These are phyloP conservation scores for Discostella stelligera DNA, from an alignment of 352 stramenopile species.

Conservation along the genomic window DNA sequence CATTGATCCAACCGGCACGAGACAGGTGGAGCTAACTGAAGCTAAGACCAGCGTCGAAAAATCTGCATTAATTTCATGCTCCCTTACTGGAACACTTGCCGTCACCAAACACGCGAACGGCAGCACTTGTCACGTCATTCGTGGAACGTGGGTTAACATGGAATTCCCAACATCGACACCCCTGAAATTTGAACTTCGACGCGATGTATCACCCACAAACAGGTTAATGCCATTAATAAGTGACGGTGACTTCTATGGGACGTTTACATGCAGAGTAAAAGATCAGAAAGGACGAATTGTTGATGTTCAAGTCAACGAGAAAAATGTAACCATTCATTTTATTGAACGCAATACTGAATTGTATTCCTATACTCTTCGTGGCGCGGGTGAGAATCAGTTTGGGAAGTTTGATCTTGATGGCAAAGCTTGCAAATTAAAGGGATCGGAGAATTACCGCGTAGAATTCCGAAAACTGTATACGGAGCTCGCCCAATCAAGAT, in stretches of 20 bases:
- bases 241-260: slow-evolving; percentile 23
- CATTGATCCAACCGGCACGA: not conserved
- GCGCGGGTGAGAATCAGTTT: slow-evolving; percentile 20
- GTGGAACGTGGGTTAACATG: slow-evolving; percentile 21
- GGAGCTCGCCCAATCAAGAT: not conserved
- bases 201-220: slow-evolving; percentile 10
- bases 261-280: slow-evolving; percentile 6
- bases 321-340: slow-evolving; percentile 19
- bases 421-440: not conserved
- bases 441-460: not conserved
- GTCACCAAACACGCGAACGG: not conserved
- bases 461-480: slow-evolving; percentile 7
- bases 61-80: slow-evolving; percentile 8
- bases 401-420: slow-evolving; percentile 23
- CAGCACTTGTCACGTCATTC: slow-evolving; percentile 3
- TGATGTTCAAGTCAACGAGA: slow-evolving; percentile 17
- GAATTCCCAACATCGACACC: slow-evolving; percentile 1
- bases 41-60: not conserved
- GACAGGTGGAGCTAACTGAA: not conserved
- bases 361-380: slow-evolving; percentile 3
- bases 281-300: not conserved
- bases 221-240: slow-evolving; percentile 4
- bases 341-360: not conserved
- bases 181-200: slow-evolving; percentile 19
- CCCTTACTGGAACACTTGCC: slow-evolving; percentile 11